A percentile compares a stretch with the other conserved stretches of the same genome.
phyloP scores from a whole-genome alignment of 345 rosid genomes.

The Rhizophora mangle region DNA sequence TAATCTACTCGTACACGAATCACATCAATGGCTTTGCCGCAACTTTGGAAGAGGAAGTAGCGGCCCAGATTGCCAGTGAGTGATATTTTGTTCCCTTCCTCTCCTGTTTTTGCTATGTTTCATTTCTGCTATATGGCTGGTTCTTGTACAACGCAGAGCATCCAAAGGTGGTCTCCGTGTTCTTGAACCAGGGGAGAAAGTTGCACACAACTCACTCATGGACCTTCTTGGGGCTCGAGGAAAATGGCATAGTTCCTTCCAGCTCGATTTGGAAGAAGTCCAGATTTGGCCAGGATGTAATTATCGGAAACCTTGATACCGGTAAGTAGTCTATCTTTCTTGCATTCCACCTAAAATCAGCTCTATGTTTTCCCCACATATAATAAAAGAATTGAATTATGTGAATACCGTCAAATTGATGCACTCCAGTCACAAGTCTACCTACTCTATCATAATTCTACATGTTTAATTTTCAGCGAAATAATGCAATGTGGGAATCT shows the following conservation, averaged over 20 bases:
- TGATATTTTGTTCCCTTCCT: background rate
- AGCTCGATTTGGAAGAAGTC: conserved; percentile 32
- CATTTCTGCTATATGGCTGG: background rate
- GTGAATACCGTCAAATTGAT: too few species aligned
- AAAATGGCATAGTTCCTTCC: conserved; percentile 17
- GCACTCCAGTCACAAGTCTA: too few species aligned
- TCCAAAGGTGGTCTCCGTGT: conserved; percentile 57
- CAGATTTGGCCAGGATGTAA: conserved; percentile 38
- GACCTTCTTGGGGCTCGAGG: conserved; percentile 49
- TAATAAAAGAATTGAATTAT: too few species aligned
- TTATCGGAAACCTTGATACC: conserved; percentile 46
- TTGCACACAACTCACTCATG: conserved; percentile 65
- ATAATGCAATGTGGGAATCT: too few species aligned
- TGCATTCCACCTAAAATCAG: background rate
- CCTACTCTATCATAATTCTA: too few species aligned
- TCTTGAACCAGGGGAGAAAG: conserved; percentile 45
- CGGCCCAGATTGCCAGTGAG: conserved; percentile 30
- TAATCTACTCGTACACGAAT: conserved; percentile 31
- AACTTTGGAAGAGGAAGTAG: conserved; percentile 27
- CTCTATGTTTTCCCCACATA: too few species aligned
- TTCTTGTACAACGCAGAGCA: conserved; percentile 36
- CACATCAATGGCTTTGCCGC: conserved; percentile 41
- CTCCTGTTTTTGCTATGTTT: conserved; percentile 1
- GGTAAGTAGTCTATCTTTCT: conserved; percentile 18
- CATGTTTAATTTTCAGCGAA: too few species aligned